phyloP scores from a whole-genome alignment of 768 basidiomycete species.

The Lactarius indigo region DNA sequence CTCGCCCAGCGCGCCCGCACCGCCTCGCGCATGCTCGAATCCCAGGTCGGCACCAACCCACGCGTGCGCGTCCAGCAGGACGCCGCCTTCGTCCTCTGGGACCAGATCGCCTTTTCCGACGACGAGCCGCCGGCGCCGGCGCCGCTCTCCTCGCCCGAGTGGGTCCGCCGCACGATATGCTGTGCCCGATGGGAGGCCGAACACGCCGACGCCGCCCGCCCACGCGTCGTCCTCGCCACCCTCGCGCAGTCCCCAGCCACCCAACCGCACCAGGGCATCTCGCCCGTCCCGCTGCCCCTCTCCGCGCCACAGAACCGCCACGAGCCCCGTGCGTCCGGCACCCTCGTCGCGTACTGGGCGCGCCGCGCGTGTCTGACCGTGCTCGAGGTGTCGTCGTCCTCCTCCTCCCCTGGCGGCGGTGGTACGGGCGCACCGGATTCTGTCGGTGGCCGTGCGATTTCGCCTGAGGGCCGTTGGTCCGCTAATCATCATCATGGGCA shows the following conservation, averaged over 20 bases:
- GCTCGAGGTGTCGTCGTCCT: conserved; percentile 44
- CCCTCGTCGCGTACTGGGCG: conserved; percentile 66
- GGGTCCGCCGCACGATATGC: conserved; percentile 81
- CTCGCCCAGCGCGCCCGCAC: conserved; percentile 81
- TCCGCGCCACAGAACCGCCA: conserved; percentile 51
- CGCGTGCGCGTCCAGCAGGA: conserved; percentile 81
- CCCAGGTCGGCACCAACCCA: conserved; percentile 77
- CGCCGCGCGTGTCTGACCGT: conserved; percentile 54
- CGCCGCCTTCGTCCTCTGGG: conserved; percentile 81
- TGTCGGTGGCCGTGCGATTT: conserved; percentile 21
- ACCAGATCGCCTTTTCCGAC: conserved; percentile 56
- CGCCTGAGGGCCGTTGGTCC: conserved; percentile 31
- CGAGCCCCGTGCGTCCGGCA: conserved; percentile 62
- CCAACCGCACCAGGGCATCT: conserved; percentile 27
- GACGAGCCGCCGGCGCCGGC: too few relatives aligned
- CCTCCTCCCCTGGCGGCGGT: conserved; percentile 32
- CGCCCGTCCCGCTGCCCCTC: conserved; percentile 65
- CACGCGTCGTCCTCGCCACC: conserved; percentile 63
- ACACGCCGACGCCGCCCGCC: conserved; percentile 39
- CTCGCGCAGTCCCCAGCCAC: conserved; percentile 24
- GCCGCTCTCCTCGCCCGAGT: conserved; percentile 81
- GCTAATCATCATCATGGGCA: conserved; percentile 19
- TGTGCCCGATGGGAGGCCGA: conserved; percentile 76
- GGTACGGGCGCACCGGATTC: not conserved
- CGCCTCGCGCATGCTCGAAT: conserved; percentile 86